phyloP scores from a whole-genome alignment of 345 rosid genomes.

The Gossypium australe region DNA sequence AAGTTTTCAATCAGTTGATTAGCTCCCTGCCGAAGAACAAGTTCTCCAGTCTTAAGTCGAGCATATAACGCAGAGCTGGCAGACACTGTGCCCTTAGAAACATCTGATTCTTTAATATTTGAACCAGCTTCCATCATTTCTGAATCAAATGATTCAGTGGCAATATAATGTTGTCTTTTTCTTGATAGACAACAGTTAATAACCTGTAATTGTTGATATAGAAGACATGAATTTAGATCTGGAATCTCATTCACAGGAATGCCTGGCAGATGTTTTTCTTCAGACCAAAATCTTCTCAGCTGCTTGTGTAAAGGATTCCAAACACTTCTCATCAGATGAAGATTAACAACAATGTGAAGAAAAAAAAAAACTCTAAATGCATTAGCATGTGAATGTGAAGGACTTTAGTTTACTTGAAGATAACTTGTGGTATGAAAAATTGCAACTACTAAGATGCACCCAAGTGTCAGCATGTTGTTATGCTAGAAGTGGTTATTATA shows the following conservation, averaged over 20 bases:
- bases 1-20: conserved; percentile 44
- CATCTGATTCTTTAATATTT: conserved; percentile 31
- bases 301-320: conserved; percentile 34
- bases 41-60: conserved; percentile 57
- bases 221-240: conserved; percentile 76
- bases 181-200: conserved; percentile 86
- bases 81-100: conserved; percentile 21
- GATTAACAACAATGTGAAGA: neutral
- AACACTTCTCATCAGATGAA: conserved; percentile 15
- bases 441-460: neutral
- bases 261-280: conserved; percentile 71
- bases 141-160: conserved; percentile 65
- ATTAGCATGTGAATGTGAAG: neutral
- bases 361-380: neutral
- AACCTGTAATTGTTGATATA: conserved; percentile 86
- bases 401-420: neutral
- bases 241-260: conserved; percentile 67
- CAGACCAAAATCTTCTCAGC: conserved; percentile 77
- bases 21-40: conserved; percentile 72
- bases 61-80: conserved; percentile 47
- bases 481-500: neutral
- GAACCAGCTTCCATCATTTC: conserved; percentile 52
- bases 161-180: conserved; percentile 52
- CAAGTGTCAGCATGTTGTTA: neutral
- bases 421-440: neutral